Evolutionary conservation across 352 stramenopile genomes (phyloP), one percentile per base, ranked within the genome.

Genomic region (Pythium rishiriense): DNA sequence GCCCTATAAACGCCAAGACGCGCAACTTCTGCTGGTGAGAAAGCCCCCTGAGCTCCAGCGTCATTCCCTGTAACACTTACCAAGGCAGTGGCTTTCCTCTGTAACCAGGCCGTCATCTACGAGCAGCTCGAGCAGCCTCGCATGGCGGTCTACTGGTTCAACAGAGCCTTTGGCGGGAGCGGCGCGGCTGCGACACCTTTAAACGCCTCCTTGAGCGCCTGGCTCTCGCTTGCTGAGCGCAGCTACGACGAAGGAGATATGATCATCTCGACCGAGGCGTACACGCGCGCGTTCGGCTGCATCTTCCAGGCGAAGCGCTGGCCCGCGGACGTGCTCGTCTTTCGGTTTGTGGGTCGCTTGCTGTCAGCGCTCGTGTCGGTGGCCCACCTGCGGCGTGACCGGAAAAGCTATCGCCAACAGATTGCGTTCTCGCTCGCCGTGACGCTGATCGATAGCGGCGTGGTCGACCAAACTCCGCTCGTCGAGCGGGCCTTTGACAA

Each of bases 1-100:
- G 3, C 79, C 79, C 5, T 87, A 88, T 50, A 75, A 61, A 12
- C 24, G 4, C 9, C 25, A 50, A n/a, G 81, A 84, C 37, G 78
- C 67, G 1, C 58, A 79, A 2, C 62, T 75, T 21, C 69, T 87
- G 17, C 69, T 88, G n/a, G 81, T 90, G 75, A 39, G 48, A 17
- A 59, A 43, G n/a, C n/a, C n/a, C n/a, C n/a, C n/a, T n/a, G n/a
- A n/a, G n/a, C 21, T 11, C 19, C 7, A 17, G 22, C 8, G 9
- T 21, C 3, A 8, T n/a, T 60, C 24, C 22, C 21, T 15, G 24
- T 50, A 3, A 24, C 4, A 25, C 42, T 49, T 11, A 39, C 31
- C 7, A 21, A 56, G 1, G 4, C 17, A 17, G 26, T 17, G 19
- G 17, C 17, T 15, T 26, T 39, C 17, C 28, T 17, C 25, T 24